Conservation (phyloP, 2,329 filamentous ascomycete species). For the Sordariomycetes sp. region DNA sequence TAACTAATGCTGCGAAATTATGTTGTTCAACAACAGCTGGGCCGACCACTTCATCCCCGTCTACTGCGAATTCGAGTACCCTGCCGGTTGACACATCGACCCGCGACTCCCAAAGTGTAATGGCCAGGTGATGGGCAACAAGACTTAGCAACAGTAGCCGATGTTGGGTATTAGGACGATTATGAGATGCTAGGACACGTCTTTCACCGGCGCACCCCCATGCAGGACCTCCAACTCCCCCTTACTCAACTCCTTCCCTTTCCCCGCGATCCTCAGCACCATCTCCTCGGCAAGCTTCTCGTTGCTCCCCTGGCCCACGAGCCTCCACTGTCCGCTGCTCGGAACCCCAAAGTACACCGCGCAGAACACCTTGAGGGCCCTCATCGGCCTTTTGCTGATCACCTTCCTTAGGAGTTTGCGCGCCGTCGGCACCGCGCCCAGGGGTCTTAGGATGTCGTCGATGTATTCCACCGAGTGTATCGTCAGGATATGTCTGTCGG, state of each 20-base stretch:
- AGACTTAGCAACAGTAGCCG: no score
- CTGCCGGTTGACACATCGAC: no score
- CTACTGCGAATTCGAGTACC: no score
- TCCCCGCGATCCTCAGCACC: conserved; percentile 14
- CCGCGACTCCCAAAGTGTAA: no score
- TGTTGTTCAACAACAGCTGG: no score
- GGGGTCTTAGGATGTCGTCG: conserved; percentile 17
- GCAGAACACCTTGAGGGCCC: conserved; percentile 13
- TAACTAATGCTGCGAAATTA: no score
- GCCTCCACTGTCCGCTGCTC: conserved; percentile 19
- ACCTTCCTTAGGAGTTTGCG: conserved; percentile 13
- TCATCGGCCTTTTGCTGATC: conserved; percentile 13
- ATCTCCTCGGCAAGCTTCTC: conserved; percentile 16
- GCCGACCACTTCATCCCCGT: no score
- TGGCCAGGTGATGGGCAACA: no score
- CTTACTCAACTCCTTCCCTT: conserved; percentile 12
- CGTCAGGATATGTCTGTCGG: conserved; percentile 16
- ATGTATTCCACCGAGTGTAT: conserved; percentile 15
- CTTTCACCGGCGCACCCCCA: not conserved
- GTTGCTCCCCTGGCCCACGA: conserved; percentile 17
- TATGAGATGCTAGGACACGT: not conserved
- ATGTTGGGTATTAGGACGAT: not conserved
- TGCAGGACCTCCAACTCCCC: conserved; percentile 10
- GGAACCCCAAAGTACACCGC: conserved; percentile 21
- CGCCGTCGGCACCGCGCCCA: conserved; percentile 18